These are phyloP conservation scores for Viola odorata DNA, from an alignment of 345 rosid genomes.

Conservation along the genomic window DNA sequence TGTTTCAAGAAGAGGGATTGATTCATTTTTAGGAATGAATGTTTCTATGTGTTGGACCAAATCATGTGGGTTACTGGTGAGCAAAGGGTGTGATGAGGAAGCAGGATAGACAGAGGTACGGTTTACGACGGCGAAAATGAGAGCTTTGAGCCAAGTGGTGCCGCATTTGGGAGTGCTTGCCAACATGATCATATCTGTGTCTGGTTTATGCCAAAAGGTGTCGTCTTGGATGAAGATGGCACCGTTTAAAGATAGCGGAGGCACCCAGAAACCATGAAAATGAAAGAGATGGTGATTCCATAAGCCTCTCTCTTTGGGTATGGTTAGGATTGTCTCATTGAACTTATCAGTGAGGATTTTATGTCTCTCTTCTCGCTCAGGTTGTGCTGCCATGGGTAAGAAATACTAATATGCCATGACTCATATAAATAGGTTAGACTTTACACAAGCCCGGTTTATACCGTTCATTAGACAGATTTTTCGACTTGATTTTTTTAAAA, in stretches of 20 bases:
- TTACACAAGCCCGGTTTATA: too few relatives aligned
- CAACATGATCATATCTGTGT: background rate
- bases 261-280: slow-evolving; percentile 2
- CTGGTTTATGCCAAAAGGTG: background rate
- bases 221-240: background rate
- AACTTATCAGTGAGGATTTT: too few relatives aligned
- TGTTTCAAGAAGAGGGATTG: too few relatives aligned
- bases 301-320: background rate
- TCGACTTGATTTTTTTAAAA: too few relatives aligned
- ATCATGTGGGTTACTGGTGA: background rate
- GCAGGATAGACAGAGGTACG: background rate
- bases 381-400: too few relatives aligned
- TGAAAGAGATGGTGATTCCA: background rate
- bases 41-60: background rate
- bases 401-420: too few relatives aligned
- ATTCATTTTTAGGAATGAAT: background rate
- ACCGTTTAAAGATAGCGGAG: background rate
- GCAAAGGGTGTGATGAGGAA: background rate
- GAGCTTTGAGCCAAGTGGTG: background rate
- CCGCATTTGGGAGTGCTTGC: background rate
- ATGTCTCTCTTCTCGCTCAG: too few relatives aligned
- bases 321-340: background rate
- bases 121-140: too few relatives aligned
- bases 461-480: too few relatives aligned
- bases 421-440: too few relatives aligned